These are phyloP conservation scores for Mortierella sp. DNA, from an alignment of 371 early-diverging fungal genomes.

Conservation along the genomic window DNA sequence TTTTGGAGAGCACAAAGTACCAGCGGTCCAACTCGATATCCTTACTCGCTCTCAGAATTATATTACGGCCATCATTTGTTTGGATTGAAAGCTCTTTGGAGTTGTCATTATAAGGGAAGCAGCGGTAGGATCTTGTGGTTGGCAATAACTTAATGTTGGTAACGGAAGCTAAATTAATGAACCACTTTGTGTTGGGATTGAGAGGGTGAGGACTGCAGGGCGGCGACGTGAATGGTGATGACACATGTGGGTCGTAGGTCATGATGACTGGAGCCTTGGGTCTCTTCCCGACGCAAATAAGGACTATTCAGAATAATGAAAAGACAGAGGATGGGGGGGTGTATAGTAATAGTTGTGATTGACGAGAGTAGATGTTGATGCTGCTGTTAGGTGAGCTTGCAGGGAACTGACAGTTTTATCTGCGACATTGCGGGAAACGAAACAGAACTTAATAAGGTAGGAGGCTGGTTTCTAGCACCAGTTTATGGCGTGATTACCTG, in stretches of 20 bases:
- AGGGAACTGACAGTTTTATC: neutral
- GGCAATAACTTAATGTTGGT: constrained; percentile 26
- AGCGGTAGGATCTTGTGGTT: constrained; percentile 5
- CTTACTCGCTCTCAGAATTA: constrained; percentile 35
- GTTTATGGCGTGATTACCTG: constrained; percentile 19
- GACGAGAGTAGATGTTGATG: neutral
- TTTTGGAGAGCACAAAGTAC: constrained; percentile 26
- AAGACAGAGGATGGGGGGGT: neutral
- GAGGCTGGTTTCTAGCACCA: neutral
- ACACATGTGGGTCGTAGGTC: constrained; percentile 52
- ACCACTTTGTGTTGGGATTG: constrained; percentile 52
- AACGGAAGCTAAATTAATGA: constrained; percentile 28
- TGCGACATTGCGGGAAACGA: neutral
- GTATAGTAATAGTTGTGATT: neutral
- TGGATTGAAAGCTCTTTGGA: constrained; percentile 27
- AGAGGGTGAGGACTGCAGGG: constrained; percentile 23
- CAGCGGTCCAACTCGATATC: constrained; percentile 30
- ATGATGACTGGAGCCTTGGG: constrained; percentile 31
- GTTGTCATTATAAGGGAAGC: constrained; percentile 23
- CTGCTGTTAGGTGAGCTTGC: constrained; percentile 8
- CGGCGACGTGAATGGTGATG: constrained; percentile 41
- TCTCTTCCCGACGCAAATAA: constrained; percentile 39
- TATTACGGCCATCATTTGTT: constrained; percentile 33
- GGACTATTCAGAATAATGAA: constrained; percentile 12
- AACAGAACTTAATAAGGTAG: neutral